Base-by-base conservation (phyloP, 805 yeast genomes). In the Candida pseudoglaebosa region DNA sequence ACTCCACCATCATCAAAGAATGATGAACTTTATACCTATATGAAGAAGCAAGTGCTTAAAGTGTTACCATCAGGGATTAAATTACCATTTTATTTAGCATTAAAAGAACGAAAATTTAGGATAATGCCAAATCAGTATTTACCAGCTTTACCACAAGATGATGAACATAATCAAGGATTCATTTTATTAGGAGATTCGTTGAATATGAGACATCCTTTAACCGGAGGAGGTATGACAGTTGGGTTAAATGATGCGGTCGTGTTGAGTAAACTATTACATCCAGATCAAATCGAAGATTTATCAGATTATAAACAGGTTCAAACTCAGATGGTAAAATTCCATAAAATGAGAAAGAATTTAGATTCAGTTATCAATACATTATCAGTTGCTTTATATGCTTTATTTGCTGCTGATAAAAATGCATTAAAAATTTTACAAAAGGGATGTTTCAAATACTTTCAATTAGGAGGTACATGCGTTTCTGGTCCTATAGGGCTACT, bases 161-260 rank as follows among this genome's bases (percentile, higher is more conserved):
- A 39, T 16, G 69, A 69, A 21, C 36, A 42, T 12, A 71, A 77
- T 31, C 81, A 80, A 8, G 99, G 99, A 9, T 66, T 88, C 34
- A 70, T 93, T 26, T 73, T 91, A 48, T 57, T 93, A 24, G 99
- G 99, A 35, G 99, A 93, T 59, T 86, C 99, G 2, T 71, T 90
- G 50, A 93, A 93, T 61, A 93, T 93, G 97, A 77, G 99, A 59
- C 99, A 93, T 59, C 99, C 99, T 19, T 75, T 93, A 44, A 93
- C 98, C 1, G 99, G 99, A 38, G 99, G 99, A 47, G 99, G 99
- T 44, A 93, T 93, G 99, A 89, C 98, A 18, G 99, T 93, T 31
- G 97, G 96, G 2, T 68, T 93, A 43, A 85, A 81, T 56, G 99
- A 93, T 61, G 85, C 87, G 3, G 83, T 75, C 0, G 57, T 84